Conservation (phyloP, 2,329 filamentous ascomycete genomes). For the Sporothrix sp. region DNA sequence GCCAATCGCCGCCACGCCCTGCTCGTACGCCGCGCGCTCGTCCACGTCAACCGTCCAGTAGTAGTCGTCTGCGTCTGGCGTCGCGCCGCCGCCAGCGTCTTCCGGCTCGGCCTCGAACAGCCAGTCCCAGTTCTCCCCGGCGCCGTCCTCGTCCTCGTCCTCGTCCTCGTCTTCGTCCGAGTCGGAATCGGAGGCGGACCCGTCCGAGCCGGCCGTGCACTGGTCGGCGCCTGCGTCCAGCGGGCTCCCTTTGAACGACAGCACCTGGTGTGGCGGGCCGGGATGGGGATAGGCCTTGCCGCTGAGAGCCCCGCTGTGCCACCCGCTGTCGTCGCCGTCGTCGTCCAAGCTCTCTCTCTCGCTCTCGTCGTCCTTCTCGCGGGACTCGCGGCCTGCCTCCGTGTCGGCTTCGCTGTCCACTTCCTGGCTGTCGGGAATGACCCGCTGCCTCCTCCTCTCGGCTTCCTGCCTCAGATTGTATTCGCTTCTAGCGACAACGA, state of each 20-base stretch:
- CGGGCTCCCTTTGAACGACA: neutral
- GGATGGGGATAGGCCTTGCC: neutral
- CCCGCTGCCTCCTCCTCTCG: neutral
- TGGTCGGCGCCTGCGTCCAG: neutral
- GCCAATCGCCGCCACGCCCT: conserved; percentile 11
- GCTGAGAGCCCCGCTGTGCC: neutral
- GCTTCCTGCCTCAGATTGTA: neutral
- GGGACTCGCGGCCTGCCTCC: too few relatives aligned
- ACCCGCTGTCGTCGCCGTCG: conserved; percentile 8
- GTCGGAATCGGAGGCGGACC: conserved; percentile 8
- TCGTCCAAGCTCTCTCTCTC: too few relatives aligned
- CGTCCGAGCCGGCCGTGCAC: neutral
- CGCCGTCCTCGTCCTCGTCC: conserved; percentile 17
- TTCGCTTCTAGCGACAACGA: conserved; percentile 6
- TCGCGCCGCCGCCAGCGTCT: neutral
- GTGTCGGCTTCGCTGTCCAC: neutral
- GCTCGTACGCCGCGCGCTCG: conserved; percentile 17
- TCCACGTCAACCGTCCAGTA: conserved; percentile 18
- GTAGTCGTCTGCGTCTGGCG: conserved; percentile 12
- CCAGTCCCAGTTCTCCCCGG: conserved; percentile 14
- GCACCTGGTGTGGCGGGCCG: neutral
- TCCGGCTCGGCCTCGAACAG: conserved; percentile 10
- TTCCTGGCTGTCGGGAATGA: neutral
- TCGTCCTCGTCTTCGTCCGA: conserved; percentile 15
- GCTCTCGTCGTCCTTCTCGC: too few relatives aligned